Percentiles rank a stretch among this genome's conserved stretches.
These are phyloP conservation scores for Sicyos baderoa DNA, from an alignment of 306 rosid species.

Conservation along the genomic window DNA sequence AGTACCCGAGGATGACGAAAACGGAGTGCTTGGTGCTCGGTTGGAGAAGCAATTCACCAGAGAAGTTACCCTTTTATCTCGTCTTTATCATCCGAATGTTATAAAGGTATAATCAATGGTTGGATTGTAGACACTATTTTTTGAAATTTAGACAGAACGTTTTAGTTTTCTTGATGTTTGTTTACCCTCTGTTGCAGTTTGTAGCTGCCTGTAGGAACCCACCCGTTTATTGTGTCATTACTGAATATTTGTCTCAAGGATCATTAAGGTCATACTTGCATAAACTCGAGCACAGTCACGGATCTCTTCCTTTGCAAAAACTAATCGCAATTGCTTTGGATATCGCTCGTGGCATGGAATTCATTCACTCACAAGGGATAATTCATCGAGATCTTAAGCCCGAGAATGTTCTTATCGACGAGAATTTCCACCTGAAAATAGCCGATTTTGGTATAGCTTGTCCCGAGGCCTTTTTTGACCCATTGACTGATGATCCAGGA, in stretches of 20 bases:
- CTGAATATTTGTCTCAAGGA: constrained; percentile 75
- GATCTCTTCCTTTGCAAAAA: constrained; percentile 42
- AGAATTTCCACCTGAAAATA: constrained; percentile 54
- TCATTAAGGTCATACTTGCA: constrained; percentile 80
- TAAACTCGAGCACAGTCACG: constrained; percentile 42
- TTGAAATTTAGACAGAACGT: no score
- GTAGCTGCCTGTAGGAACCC: constrained; percentile 79
- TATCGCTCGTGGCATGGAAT: constrained; percentile 84
- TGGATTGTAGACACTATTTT: not conserved
- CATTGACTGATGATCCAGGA: constrained; percentile 81
- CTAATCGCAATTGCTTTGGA: constrained; percentile 64
- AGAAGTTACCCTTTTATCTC: constrained; percentile 75
- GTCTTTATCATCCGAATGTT: constrained; percentile 66
- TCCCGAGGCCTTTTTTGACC: constrained; percentile 62
- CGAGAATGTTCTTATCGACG: constrained; percentile 64
- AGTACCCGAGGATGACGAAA: constrained; percentile 71
- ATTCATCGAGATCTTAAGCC: constrained; percentile 95
- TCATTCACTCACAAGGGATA: constrained; percentile 75
- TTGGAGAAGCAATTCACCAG: constrained; percentile 69
- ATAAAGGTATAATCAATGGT: constrained; percentile 48
- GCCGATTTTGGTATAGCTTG: constrained; percentile 97
- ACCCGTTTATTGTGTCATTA: constrained; percentile 68
- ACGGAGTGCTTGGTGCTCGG: constrained; percentile 43
- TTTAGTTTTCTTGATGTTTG: constrained; percentile 18
- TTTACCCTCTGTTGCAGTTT: constrained; percentile 49